These are phyloP conservation scores for Pharus latifolius DNA, from an alignment of 176 grass and related monocot genomes.

Conservation along the genomic window DNA sequence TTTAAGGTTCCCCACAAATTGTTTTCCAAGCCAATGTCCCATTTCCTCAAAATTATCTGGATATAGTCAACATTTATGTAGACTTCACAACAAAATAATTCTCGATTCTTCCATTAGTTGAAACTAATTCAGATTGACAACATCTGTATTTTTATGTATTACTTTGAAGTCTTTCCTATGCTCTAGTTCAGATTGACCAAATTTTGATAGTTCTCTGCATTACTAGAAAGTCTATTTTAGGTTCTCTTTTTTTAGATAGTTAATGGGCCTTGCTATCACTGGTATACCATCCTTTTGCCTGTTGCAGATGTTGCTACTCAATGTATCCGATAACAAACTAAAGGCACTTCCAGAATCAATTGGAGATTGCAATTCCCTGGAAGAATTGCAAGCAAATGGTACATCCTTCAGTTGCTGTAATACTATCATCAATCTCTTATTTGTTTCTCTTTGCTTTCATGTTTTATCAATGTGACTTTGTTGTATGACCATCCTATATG, in stretches of 20 bases:
- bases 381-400: conserved; percentile 95
- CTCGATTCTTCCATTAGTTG: not conserved
- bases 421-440: not conserved
- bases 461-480: not conserved
- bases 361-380: conserved; percentile 67
- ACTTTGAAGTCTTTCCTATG: not conserved
- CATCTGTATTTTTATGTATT: not conserved
- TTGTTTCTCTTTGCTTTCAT: not conserved
- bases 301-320: conserved; percentile 72
- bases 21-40: not conserved
- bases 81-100: not conserved
- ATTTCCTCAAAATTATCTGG: not conserved
- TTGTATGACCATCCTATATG: not conserved
- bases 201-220: not conserved
- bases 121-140: not conserved
- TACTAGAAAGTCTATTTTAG: not conserved
- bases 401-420: conserved; percentile 2
- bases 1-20: too few relatives aligned
- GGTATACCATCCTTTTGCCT: not conserved
- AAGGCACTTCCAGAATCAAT: conserved; percentile 82
- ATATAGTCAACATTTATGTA: not conserved
- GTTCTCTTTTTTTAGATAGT: not conserved
- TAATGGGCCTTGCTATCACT: not conserved
- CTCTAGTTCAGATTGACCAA: not conserved
- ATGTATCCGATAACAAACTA: conserved; percentile 89